Conservation (phyloP, 495 filamentous ascomycete species). For the Annulohypoxylon stygium region DNA sequence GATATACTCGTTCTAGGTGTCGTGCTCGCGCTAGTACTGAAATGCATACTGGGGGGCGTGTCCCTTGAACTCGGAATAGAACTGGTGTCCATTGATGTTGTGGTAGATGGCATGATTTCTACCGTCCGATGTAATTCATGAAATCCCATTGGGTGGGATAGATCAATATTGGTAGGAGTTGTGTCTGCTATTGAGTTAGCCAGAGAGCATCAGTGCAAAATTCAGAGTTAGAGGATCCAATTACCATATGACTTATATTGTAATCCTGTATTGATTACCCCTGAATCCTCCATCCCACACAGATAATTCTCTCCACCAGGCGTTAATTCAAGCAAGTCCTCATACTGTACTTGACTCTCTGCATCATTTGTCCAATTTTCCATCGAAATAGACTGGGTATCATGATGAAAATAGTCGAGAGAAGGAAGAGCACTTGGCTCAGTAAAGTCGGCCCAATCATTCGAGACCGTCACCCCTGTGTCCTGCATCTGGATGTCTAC, state of each 20-base stretch:
- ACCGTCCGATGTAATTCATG: background rate
- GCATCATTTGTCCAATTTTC: conserved; percentile 1
- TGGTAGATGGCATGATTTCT: background rate
- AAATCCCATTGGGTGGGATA: conserved; percentile 2
- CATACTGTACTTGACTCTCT: background rate
- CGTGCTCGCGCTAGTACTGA: conserved; percentile 2
- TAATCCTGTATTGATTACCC: background rate
- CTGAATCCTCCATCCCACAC: conserved; percentile 1
- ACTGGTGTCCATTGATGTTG: background rate
- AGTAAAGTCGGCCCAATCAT: background rate
- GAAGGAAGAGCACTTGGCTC: background rate
- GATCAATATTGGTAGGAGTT: background rate
- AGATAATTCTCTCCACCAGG: background rate
- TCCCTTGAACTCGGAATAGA: background rate
- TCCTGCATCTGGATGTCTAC: conserved; percentile 13
- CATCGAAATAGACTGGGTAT: background rate
- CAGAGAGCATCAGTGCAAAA: no score
- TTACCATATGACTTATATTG: conserved; percentile 10
- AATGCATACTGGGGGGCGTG: background rate
- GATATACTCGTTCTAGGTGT: conserved; percentile 10
- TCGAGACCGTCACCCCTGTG: background rate
- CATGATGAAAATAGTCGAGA: conserved; percentile 4
- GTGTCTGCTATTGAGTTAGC: background rate
- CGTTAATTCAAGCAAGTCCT: conserved; percentile 2
- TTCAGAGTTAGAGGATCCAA: background rate